Percentiles rank a stretch among this genome's conserved stretches.
Conservation (phyloP, 805 yeast genomes). For the Saccharomyces paradoxus region DNA sequence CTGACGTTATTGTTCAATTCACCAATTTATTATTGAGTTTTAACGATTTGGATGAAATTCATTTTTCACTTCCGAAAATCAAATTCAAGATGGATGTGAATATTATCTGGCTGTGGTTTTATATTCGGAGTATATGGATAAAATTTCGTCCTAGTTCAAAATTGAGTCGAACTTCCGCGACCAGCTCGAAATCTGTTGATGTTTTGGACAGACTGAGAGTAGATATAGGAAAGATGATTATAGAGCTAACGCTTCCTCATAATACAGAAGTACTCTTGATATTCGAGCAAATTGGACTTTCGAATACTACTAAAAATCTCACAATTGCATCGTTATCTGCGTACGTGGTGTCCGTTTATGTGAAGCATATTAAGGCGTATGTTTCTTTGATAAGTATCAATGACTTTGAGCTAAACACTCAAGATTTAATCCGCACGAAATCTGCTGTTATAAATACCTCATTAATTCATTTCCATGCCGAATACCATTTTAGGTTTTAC, state of each 20-base stretch:
- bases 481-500: slow-evolving; percentile 35
- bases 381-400: slow-evolving; percentile 16
- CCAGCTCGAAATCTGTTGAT: not conserved
- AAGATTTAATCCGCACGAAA: not conserved
- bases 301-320: slow-evolving; percentile 1
- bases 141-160: not conserved
- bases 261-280: slow-evolving; percentile 18
- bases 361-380: slow-evolving; percentile 13
- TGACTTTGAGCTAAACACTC: slow-evolving; percentile 9
- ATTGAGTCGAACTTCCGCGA: not conserved
- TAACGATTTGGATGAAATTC: not conserved
- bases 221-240: slow-evolving; percentile 15
- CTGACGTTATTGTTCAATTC: slow-evolving; percentile 14
- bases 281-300: slow-evolving; percentile 6
- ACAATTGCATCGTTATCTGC: slow-evolving; percentile 8
- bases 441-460: slow-evolving; percentile 10
- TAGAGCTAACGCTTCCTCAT: slow-evolving; percentile 24
- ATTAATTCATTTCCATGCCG: slow-evolving; percentile 23
- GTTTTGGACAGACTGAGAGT: slow-evolving; percentile 1
- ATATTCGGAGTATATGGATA: slow-evolving; percentile 10
- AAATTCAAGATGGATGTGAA: slow-evolving; percentile 24
- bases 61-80: slow-evolving; percentile 15
- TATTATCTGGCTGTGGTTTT: slow-evolving; percentile 24
- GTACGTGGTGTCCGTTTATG: slow-evolving; percentile 26
- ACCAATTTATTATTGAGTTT: slow-evolving; percentile 8